phyloP scores from a whole-genome alignment of 768 basidiomycete species.

The Termitomyces sp. region DNA sequence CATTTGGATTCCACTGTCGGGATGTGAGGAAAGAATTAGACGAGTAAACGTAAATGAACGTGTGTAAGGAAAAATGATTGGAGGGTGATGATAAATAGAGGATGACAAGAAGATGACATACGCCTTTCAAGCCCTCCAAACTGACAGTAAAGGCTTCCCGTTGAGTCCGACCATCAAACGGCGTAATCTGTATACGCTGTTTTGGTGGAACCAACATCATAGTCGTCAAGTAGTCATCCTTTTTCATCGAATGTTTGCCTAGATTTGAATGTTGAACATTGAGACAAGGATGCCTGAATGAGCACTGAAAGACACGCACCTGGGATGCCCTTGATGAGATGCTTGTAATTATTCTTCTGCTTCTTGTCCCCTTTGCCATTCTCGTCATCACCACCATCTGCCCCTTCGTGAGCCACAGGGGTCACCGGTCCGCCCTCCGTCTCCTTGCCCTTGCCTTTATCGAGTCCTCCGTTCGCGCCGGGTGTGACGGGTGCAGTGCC shows the following conservation, averaged over 20 bases:
- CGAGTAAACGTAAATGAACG: neutral
- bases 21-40: neutral
- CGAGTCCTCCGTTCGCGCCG: slow-evolving; percentile 22
- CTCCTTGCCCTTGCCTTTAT: slow-evolving; percentile 53
- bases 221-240: slow-evolving; percentile 65
- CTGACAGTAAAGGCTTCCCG: slow-evolving; percentile 72
- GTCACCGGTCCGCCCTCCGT: slow-evolving; percentile 29
- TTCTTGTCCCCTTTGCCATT: slow-evolving; percentile 60
- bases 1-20: slow-evolving; percentile 61
- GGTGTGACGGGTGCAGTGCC: slow-evolving; percentile 14
- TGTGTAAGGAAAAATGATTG: neutral
- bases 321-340: slow-evolving; percentile 72
- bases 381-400: slow-evolving; percentile 54
- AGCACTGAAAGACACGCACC: slow-evolving; percentile 41
- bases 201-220: slow-evolving; percentile 71
- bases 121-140: slow-evolving; percentile 69
- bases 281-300: slow-evolving; percentile 3
- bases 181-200: slow-evolving; percentile 57
- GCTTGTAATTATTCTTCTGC: slow-evolving; percentile 74
- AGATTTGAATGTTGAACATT: slow-evolving; percentile 7
- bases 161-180: slow-evolving; percentile 65
- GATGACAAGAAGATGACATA: slow-evolving; percentile 33
- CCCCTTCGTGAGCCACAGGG: slow-evolving; percentile 34
- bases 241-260: slow-evolving; percentile 82
- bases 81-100: neutral